Conservation (phyloP, 2,329 filamentous ascomycete species). For the Cryphonectria parasitica region DNA sequence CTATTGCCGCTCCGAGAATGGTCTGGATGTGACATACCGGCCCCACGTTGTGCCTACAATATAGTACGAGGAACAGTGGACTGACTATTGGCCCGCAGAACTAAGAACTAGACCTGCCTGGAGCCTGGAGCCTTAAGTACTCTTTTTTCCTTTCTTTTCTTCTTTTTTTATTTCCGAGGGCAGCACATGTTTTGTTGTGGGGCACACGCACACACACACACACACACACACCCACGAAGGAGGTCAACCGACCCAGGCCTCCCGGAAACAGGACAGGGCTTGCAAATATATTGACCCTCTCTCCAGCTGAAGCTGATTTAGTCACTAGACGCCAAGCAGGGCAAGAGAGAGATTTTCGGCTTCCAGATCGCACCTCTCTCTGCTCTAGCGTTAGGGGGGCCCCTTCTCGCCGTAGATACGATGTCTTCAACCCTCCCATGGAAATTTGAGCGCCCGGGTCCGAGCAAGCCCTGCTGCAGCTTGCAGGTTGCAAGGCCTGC, state of each 20-base stretch:
- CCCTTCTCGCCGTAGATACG: conserved; percentile 6
- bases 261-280: conserved; percentile 2
- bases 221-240: background rate
- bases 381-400: background rate
- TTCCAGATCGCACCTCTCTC: background rate
- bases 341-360: background rate
- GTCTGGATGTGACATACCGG: conserved; percentile 6
- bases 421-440: background rate
- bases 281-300: conserved; percentile 15
- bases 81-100: conserved; percentile 9
- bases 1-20: conserved; percentile 7
- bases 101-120: background rate
- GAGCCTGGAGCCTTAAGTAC: background rate
- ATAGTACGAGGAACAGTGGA: background rate
- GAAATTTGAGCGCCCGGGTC: background rate
- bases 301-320: conserved; percentile 1
- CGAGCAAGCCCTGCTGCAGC: background rate
- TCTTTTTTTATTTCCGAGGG: background rate
- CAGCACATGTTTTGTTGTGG: background rate
- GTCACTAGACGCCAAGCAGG: conserved; percentile 6
- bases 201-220: no score
- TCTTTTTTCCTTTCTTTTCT: no score
- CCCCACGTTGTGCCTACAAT: background rate
- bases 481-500: background rate
- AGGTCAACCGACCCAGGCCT: background rate